Percentiles rank a stretch among this genome's conserved stretches.
phyloP scores from a whole-genome alignment of 441 rosid species.

The Melastoma candidum region DNA sequence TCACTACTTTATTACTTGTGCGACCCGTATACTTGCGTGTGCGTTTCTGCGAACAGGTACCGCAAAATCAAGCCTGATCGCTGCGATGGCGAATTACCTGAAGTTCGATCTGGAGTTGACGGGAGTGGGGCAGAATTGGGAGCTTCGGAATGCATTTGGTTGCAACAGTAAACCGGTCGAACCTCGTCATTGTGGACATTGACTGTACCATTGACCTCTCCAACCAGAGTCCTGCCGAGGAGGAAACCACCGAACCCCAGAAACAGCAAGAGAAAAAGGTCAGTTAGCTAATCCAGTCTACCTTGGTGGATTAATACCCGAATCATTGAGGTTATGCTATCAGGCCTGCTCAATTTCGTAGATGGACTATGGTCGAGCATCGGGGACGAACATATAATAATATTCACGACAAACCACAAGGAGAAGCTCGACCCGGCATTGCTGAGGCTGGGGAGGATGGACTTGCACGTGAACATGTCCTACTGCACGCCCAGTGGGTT shows the following conservation, averaged over 20 bases:
- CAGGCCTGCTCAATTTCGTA: background rate
- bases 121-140: slow-evolving; percentile 1
- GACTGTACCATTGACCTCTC: slow-evolving; percentile 5
- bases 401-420: slow-evolving; percentile 10
- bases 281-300: no score
- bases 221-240: no score
- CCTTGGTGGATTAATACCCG: no score
- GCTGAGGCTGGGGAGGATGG: slow-evolving; percentile 3
- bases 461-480: slow-evolving; percentile 11
- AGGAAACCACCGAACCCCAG: no score
- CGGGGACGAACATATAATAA: slow-evolving; percentile 1
- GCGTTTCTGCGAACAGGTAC: no score
- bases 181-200: slow-evolving; percentile 13
- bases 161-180: slow-evolving; percentile 11
- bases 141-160: slow-evolving; percentile 8
- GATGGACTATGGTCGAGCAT: slow-evolving; percentile 9
- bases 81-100: slow-evolving; percentile 16
- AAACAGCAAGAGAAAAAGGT: no score
- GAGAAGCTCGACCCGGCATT: slow-evolving; percentile 10
- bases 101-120: slow-evolving; percentile 12
- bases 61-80: slow-evolving; percentile 15
- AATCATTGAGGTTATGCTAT: no score
- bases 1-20: no score
- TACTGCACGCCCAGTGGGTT: slow-evolving; percentile 4
- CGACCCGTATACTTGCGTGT: no score